These are phyloP conservation scores for Leccinum subatratum DNA, from an alignment of 1,284 basidiomycete genomes.

Conservation along the genomic window DNA sequence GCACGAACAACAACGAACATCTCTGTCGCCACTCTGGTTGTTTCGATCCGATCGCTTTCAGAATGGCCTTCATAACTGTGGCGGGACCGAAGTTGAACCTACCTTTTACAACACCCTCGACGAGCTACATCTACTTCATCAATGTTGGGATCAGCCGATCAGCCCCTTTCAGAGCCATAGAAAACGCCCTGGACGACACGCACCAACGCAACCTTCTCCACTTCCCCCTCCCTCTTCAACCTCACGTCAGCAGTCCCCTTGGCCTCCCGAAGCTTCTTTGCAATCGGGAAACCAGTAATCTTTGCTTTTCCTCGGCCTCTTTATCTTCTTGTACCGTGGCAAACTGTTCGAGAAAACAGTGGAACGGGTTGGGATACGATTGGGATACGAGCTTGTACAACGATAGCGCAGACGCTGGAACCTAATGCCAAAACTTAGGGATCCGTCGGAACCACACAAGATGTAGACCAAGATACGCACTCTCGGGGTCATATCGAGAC, in stretches of 20 bases:
- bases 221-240: slow-evolving; percentile 64
- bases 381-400: slow-evolving; percentile 62
- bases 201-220: slow-evolving; percentile 68
- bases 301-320: slow-evolving; percentile 66
- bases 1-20: slow-evolving; percentile 78
- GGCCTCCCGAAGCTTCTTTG: slow-evolving; percentile 66
- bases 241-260: slow-evolving; percentile 60
- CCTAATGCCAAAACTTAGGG: slow-evolving; percentile 35
- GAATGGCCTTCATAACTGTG: slow-evolving; percentile 62
- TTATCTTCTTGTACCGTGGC: slow-evolving; percentile 68
- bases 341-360: slow-evolving; percentile 69
- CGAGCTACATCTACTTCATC: slow-evolving; percentile 48
- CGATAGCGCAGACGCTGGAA: slow-evolving; percentile 48
- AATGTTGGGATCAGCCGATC: slow-evolving; percentile 12
- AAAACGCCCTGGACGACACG: slow-evolving; percentile 24
- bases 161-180: background rate
- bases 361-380: slow-evolving; percentile 66
- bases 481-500: slow-evolving; percentile 52
- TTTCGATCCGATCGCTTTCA: slow-evolving; percentile 65
- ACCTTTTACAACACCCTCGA: slow-evolving; percentile 70
- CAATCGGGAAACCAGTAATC: slow-evolving; percentile 67
- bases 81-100: slow-evolving; percentile 77
- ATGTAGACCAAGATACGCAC: slow-evolving; percentile 35
- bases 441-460: background rate
- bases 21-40: slow-evolving; percentile 84